Percentiles rank a stretch among this genome's conserved stretches.
phyloP scores from a whole-genome alignment of 2,329 filamentous ascomycete genomes.

The Coniochaeta hoffmannii region DNA sequence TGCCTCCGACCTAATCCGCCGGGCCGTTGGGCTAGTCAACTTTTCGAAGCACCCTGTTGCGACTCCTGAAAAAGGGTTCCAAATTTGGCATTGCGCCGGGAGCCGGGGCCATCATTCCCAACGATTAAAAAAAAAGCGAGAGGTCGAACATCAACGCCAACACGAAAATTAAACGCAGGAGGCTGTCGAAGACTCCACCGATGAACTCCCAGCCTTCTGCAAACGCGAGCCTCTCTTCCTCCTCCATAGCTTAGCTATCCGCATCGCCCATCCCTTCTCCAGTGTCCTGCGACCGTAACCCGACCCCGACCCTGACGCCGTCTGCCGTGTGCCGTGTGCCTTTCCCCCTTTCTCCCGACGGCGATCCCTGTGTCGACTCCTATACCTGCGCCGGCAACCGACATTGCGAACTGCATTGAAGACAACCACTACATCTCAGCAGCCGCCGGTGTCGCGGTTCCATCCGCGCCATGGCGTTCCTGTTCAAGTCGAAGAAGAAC shows the following conservation, averaged over 20 bases:
- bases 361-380: background rate
- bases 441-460: slow-evolving; percentile 29
- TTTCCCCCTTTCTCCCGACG: background rate
- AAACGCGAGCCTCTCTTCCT: slow-evolving; percentile 27
- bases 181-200: slow-evolving; percentile 19
- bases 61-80: slow-evolving; percentile 1
- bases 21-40: background rate
- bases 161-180: slow-evolving; percentile 9
- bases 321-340: background rate
- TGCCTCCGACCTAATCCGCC: background rate
- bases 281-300: slow-evolving; percentile 1
- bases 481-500: slow-evolving; percentile 77
- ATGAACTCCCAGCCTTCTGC: slow-evolving; percentile 39
- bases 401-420: background rate
- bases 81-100: slow-evolving; percentile 4
- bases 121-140: slow-evolving; percentile 25
- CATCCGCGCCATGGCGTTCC: slow-evolving; percentile 62
- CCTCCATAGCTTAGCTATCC: slow-evolving; percentile 14
- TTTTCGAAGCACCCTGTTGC: background rate
- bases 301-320: background rate
- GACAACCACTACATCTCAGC: background rate
- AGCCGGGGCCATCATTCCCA: slow-evolving; percentile 11
- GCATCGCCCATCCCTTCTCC: slow-evolving; percentile 6
- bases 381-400: background rate
- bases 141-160: slow-evolving; percentile 23